Conservation (phyloP, 2,329 filamentous ascomycete genomes). For the Phialophora chinensis region DNA sequence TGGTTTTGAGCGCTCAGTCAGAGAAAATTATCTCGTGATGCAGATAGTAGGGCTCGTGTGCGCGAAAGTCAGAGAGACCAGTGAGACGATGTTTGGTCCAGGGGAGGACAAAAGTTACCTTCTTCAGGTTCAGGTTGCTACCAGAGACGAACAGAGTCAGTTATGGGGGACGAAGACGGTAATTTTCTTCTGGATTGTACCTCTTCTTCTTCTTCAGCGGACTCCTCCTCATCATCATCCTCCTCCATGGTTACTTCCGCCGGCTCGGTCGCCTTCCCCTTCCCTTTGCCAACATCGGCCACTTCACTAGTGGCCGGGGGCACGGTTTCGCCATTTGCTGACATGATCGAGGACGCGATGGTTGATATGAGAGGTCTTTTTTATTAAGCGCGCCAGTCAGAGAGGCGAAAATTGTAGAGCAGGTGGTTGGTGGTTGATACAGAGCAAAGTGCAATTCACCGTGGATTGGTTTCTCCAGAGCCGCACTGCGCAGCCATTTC, state of each 20-base stretch:
- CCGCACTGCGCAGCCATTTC: background rate
- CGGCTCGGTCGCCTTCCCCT: slow-evolving; percentile 75
- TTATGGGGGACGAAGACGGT: background rate
- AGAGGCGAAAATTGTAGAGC: background rate
- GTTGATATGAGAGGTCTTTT: background rate
- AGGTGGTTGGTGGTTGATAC: background rate
- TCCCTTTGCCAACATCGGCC: slow-evolving; percentile 69
- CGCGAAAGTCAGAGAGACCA: background rate
- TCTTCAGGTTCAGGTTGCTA: slow-evolving; percentile 33
- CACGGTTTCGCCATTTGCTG: slow-evolving; percentile 37
- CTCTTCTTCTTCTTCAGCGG: slow-evolving; percentile 60
- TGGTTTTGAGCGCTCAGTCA: background rate
- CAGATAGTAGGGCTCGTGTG: background rate
- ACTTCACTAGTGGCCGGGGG: slow-evolving; percentile 34
- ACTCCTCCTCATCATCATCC: slow-evolving; percentile 74
- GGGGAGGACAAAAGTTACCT: slow-evolving; percentile 24
- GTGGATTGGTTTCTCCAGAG: background rate
- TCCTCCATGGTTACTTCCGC: slow-evolving; percentile 67
- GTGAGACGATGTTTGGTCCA: background rate
- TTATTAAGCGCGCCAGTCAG: background rate
- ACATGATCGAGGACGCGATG: slow-evolving; percentile 30
- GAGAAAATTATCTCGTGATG: background rate
- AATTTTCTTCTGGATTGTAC: background rate
- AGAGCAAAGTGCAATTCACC: background rate
- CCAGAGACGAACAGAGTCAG: slow-evolving; percentile 18